Evolutionary conservation across 2,329 filamentous ascomycete genomes (phyloP), one percentile per base, ranked within the genome.

Genomic region (Sporothrix inflata): DNA sequence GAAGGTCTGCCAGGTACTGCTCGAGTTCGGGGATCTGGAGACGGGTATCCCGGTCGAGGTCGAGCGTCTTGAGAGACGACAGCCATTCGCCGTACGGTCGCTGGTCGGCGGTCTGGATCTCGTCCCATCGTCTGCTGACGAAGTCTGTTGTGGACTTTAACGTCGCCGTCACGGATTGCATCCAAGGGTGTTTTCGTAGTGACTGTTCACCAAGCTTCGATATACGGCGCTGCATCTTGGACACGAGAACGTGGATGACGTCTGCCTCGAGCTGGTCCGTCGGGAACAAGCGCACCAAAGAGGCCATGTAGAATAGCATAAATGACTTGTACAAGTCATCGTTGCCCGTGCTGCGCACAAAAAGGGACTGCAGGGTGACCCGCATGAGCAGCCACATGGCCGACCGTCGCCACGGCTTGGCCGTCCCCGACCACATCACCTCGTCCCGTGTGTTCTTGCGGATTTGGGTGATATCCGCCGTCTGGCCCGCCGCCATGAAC

Each of bases 361-460:
- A 73, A 0, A 68, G 11, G 0, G 72, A 45, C 65, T 76, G 75
- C 65, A 76, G 53, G 3, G 70, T 53, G 7, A 75, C 73, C 0
- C 75, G 69, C 3, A 72, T 11, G 19, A 76, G 71, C 1, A 76
- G 53, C 73, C 73, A 76, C 8, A 72, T 49, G 1, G 74, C 71
- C 8, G 73, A 76, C 24, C 75, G 66, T 4, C 71, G 70, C 75
- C 74, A 76, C 3, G 75, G 72, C 27, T 61, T 57, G 5, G 3
- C 4, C 12, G 68, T 65, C 1, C 72, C 63, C 2, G 75, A 73
- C 80, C 81, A 88, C 11, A 86, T 71, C 0, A 88, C 82, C 16
- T 90, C 87, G 51, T 90, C 87, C 1, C 86, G 83, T 0, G 85
- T 86, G 40, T 85, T 80, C 72, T 90, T 90, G 57, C 74, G 79